Evolutionary conservation across 225 moss, liverwort and hornwort species (phyloP).

Genomic region (Sphagnum contortum): DNA sequence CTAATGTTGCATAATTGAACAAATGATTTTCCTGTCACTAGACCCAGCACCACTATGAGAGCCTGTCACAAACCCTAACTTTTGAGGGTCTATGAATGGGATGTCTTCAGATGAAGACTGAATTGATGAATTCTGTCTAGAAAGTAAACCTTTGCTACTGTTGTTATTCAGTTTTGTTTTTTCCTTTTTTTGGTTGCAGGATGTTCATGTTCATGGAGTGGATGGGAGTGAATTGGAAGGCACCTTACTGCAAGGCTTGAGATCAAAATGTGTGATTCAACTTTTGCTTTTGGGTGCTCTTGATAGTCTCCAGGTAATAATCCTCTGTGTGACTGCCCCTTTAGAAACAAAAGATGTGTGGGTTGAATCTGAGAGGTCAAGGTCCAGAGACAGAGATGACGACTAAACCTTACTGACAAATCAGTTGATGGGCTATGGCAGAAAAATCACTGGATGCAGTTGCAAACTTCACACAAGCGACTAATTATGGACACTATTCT

Average conservation of each 20-base stretch:
- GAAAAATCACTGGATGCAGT: slow-evolving; percentile 86
- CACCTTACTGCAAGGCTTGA: slow-evolving; percentile 59
- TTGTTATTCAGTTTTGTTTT: too few species aligned
- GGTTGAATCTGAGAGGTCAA: too few species aligned
- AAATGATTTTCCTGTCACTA: too few species aligned
- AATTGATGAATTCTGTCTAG: too few species aligned
- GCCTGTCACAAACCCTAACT: too few species aligned
- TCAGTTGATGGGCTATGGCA: slow-evolving; percentile 17
- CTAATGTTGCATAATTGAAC: too few species aligned
- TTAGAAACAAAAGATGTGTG: too few species aligned
- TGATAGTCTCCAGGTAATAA: slow-evolving; percentile 79
- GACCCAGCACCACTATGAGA: too few species aligned
- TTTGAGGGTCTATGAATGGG: too few species aligned
- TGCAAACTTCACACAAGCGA: slow-evolving; percentile 75
- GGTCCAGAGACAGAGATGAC: neutral
- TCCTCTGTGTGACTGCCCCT: neutral
- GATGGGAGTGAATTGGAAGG: slow-evolving; percentile 83
- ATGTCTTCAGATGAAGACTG: too few species aligned
- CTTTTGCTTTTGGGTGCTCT: slow-evolving; percentile 82
- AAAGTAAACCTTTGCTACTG: too few species aligned
- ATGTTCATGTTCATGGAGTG: slow-evolving; percentile 56
- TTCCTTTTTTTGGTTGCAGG: slow-evolving; percentile 20
- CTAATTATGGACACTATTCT: slow-evolving; percentile 91
- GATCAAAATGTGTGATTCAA: slow-evolving; percentile 97
- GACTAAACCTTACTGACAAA: too few species aligned